phyloP scores from a whole-genome alignment of 2,329 filamentous ascomycete genomes.

The Colletotrichum horii region DNA sequence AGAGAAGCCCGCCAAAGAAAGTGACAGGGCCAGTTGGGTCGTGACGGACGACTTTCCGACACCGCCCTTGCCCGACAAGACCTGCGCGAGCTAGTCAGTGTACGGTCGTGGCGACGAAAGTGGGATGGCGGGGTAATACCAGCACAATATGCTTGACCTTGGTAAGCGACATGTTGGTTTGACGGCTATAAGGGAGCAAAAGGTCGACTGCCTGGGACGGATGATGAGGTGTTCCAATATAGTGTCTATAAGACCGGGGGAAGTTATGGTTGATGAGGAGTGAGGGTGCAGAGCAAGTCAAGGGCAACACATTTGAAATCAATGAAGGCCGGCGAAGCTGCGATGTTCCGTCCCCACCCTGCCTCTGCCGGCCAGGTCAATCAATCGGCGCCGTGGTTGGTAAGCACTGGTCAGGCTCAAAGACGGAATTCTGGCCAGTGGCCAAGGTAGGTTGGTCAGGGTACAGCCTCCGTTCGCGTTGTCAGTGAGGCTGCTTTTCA shows the following conservation, averaged over 20 bases:
- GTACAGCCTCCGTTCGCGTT: background rate
- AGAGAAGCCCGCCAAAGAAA: constrained; percentile 83
- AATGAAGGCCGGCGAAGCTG: background rate
- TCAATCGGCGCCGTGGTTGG: background rate
- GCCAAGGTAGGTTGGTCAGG: background rate
- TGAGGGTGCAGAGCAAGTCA: background rate
- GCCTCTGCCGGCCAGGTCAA: background rate
- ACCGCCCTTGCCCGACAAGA: constrained; percentile 95
- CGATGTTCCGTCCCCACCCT: constrained; percentile 1
- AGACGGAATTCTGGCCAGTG: background rate
- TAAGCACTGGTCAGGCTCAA: background rate
- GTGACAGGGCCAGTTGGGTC: constrained; percentile 89
- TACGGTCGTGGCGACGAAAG: background rate
- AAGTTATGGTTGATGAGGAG: background rate
- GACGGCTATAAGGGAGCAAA: background rate
- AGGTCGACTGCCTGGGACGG: background rate
- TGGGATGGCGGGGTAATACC: constrained; percentile 47
- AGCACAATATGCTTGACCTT: constrained; percentile 81
- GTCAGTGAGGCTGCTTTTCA: background rate
- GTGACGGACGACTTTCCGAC: constrained; percentile 99
- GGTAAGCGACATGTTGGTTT: constrained; percentile 62
- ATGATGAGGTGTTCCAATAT: background rate
- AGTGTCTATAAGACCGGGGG: background rate
- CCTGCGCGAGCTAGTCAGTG: constrained; percentile 39
- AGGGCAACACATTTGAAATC: constrained; percentile 10